A percentile compares a stretch with the other conserved stretches of the same genome.
These are phyloP conservation scores for Blastosporella zonata DNA, from an alignment of 1,284 basidiomycete genomes.

Conservation along the genomic window DNA sequence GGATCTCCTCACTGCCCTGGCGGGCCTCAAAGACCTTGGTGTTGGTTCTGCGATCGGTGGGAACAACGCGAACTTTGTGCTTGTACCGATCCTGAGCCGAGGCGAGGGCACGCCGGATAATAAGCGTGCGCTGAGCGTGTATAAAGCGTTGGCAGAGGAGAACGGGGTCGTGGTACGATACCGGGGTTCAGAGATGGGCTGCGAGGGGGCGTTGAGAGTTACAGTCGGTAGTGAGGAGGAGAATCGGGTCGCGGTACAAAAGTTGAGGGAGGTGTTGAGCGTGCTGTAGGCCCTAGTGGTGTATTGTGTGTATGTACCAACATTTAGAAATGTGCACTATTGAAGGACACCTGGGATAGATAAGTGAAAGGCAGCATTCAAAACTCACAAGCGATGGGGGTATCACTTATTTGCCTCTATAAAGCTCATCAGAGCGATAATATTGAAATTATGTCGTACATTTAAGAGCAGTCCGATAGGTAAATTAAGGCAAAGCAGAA, in stretches of 20 bases:
- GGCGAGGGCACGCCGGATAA: conserved; percentile 55
- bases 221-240: conserved; percentile 89
- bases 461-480: background rate
- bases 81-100: conserved; percentile 71
- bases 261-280: conserved; percentile 45
- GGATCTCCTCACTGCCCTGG: conserved; percentile 49
- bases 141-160: conserved; percentile 84
- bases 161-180: conserved; percentile 90
- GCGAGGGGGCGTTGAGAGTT: conserved; percentile 84
- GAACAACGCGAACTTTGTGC: conserved; percentile 90
- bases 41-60: conserved; percentile 77
- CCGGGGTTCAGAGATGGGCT: conserved; percentile 85
- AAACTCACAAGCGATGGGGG: too few species aligned
- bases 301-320: too few species aligned
- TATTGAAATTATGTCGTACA: conserved; percentile 4
- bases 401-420: too few species aligned
- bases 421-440: background rate
- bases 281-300: too few species aligned
- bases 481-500: conserved; percentile 44
- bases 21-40: conserved; percentile 45
- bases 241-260: conserved; percentile 54
- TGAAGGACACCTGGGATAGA: too few species aligned
- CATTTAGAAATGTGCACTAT: too few species aligned
- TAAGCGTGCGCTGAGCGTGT: conserved; percentile 64
- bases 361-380: too few species aligned